A percentile compares a stretch with the other conserved stretches of the same genome.
Evolutionary conservation across 2,329 filamentous ascomycete species (phyloP).

Genomic region (Diaporthe citriasiana): DNA sequence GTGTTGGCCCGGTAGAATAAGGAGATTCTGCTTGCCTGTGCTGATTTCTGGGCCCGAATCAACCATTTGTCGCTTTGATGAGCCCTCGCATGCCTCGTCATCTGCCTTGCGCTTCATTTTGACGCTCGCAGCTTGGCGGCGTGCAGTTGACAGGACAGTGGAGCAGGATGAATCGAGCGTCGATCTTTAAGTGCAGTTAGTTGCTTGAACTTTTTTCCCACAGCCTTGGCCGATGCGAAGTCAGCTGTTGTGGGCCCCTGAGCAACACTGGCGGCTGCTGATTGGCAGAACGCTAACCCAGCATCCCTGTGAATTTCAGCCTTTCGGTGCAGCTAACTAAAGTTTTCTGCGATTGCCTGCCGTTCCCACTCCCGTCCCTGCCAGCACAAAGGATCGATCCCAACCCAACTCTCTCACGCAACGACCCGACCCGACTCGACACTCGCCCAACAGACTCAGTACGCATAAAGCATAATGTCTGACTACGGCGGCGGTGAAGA

Average conservation of each 20-base stretch:
- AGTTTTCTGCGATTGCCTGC: constrained; percentile 38
- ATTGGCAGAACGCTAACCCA: neutral
- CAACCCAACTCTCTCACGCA: neutral
- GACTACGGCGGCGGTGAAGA: constrained; percentile 75
- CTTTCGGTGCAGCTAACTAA: constrained; percentile 26
- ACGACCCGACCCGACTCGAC: constrained; percentile 5
- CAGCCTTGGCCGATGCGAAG: constrained; percentile 26
- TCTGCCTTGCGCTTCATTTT: constrained; percentile 41
- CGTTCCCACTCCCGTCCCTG: neutral
- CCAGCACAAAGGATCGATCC: constrained; percentile 11
- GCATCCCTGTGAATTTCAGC: constrained; percentile 35
- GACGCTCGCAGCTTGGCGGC: neutral
- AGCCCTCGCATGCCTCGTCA: neutral
- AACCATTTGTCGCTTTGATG: constrained; percentile 23
- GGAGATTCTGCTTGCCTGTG: constrained; percentile 10
- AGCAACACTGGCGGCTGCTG: neutral
- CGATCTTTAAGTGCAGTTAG: neutral
- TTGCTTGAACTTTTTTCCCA: constrained; percentile 14
- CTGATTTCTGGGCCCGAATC: constrained; percentile 12
- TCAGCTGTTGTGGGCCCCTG: neutral
- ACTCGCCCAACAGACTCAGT: neutral
- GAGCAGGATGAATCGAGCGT: constrained; percentile 14
- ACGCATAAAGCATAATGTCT: constrained; percentile 68
- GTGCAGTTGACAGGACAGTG: constrained; percentile 9
- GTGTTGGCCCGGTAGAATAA: neutral